phyloP scores from a whole-genome alignment of 768 basidiomycete genomes.

The Leccinum variicolor region DNA sequence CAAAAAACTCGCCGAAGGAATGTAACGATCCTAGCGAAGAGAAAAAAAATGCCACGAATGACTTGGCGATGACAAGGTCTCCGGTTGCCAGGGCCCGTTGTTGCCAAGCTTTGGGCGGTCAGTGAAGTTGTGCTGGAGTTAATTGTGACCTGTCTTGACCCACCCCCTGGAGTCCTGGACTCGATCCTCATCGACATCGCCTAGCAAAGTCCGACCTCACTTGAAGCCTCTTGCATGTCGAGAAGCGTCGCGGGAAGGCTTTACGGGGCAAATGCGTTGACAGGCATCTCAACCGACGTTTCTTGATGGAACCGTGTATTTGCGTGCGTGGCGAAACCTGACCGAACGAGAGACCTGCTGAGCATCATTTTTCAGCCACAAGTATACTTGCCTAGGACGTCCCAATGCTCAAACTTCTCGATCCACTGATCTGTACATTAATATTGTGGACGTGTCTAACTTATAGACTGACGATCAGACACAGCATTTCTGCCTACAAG shows the following conservation, averaged over 20 bases:
- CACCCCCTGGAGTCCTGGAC: not conserved
- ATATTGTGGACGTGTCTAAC: not conserved
- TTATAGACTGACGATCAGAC: not conserved
- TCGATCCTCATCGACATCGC: not conserved
- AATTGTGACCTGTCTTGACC: not conserved
- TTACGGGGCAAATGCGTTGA: not conserved
- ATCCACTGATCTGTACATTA: not conserved
- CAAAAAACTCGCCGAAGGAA: not conserved
- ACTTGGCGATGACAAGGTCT: not conserved
- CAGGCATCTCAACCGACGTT: not conserved
- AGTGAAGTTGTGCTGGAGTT: not conserved
- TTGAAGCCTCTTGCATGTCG: not conserved
- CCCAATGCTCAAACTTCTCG: not conserved
- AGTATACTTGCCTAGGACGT: not conserved
- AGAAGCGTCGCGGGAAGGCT: not conserved
- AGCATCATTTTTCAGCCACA: not conserved
- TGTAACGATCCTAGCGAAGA: not conserved
- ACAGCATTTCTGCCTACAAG: not conserved
- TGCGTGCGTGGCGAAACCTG: not conserved
- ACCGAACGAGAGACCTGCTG: not conserved
- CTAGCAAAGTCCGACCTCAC: not conserved
- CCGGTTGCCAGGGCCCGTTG: not conserved
- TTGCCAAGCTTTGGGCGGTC: not conserved
- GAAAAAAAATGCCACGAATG: not conserved
- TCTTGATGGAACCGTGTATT: not conserved